Conservation (phyloP, 768 basidiomycete species). For the Amanita subjunquillea region DNA sequence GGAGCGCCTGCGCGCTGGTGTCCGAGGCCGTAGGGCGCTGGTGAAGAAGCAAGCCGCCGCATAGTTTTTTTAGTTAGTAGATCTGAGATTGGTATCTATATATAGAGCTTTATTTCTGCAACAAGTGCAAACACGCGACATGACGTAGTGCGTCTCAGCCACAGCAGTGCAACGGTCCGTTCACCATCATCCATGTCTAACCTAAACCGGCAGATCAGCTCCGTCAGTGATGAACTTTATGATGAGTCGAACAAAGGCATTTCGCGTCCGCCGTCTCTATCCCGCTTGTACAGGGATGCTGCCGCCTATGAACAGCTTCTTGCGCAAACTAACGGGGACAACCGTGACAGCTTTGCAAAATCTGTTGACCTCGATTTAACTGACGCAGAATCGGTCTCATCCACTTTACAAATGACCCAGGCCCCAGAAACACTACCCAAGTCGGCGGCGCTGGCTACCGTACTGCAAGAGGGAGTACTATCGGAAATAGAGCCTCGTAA, state of each 20-base stretch:
- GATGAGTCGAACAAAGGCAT: neutral
- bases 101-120: neutral
- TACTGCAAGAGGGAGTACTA: constrained; percentile 12
- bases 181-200: neutral
- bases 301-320: constrained; percentile 27
- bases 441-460: neutral
- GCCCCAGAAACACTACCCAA: neutral
- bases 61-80: neutral
- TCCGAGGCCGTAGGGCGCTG: constrained; percentile 59
- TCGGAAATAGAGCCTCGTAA: constrained; percentile 33
- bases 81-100: neutral
- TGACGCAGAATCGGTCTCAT: neutral
- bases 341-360: constrained; percentile 21
- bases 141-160: neutral
- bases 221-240: neutral
- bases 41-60: constrained; percentile 17
- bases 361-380: constrained; percentile 34
- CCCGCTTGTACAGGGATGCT: constrained; percentile 28
- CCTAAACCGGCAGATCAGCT: neutral
- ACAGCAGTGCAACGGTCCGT: neutral
- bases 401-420: neutral
- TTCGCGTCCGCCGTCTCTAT: constrained; percentile 16
- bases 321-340: constrained; percentile 12
- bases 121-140: neutral
- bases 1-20: constrained; percentile 81